phyloP scores from a whole-genome alignment of 306 rosid genomes.

The Datisca glomerata region DNA sequence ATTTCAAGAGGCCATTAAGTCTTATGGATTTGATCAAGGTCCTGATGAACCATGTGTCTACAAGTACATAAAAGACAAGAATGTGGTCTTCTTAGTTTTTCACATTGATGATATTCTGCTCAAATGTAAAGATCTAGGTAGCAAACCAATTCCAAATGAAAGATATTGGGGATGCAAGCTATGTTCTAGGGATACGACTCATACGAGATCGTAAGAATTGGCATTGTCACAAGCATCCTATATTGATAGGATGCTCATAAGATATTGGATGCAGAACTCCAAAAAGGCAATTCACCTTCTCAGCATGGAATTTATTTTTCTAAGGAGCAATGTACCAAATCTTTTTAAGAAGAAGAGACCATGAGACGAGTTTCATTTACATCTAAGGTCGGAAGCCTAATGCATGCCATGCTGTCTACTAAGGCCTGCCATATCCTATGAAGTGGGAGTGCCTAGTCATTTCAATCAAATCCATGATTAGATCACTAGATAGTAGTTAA shows the following conservation, averaged over 20 bases:
- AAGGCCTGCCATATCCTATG: neutral
- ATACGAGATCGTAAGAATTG: neutral
- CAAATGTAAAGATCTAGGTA: neutral
- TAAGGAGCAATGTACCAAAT: too few species aligned
- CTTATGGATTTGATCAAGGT: too few species aligned
- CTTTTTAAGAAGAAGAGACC: neutral
- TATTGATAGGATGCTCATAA: neutral
- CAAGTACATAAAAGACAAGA: too few species aligned
- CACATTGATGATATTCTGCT: too few species aligned
- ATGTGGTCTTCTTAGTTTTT: too few species aligned
- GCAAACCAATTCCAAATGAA: neutral
- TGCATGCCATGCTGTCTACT: neutral
- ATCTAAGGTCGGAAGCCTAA: neutral
- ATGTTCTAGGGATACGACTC: neutral
- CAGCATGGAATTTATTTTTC: neutral
- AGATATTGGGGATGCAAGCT: neutral
- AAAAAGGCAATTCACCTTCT: neutral
- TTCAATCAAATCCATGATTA: neutral
- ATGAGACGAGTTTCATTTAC: too few species aligned
- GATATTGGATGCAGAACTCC: neutral
- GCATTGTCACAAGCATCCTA: neutral
- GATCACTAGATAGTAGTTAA: neutral
- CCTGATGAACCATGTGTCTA: too few species aligned
- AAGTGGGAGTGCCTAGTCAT: neutral
- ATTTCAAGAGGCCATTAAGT: neutral